Evolutionary conservation across 352 stramenopile species (phyloP).

Genomic region (Phytophthora sojae): DNA sequence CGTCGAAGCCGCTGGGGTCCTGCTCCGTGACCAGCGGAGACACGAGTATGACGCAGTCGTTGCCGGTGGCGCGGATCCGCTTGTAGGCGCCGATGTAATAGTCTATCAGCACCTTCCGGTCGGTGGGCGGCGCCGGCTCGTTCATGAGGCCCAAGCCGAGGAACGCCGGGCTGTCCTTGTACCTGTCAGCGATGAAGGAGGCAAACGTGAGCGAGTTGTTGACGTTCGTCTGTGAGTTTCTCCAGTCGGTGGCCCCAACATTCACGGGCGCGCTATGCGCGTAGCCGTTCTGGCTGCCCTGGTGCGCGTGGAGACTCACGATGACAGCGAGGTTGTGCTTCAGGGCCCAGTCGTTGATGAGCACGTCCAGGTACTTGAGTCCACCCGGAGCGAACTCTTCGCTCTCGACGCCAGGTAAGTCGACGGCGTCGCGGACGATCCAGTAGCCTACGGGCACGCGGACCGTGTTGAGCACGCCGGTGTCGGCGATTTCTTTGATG

Average conservation of each 20-base stretch:
- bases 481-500: constrained; percentile 1
- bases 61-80: constrained; percentile 34
- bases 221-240: constrained; percentile 20
- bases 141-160: constrained; percentile 65
- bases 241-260: constrained; percentile 29
- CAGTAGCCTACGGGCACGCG: constrained; percentile 40
- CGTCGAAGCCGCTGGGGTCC: constrained; percentile 6
- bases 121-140: constrained; percentile 38
- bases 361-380: constrained; percentile 55
- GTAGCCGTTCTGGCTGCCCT: constrained; percentile 55
- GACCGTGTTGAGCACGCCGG: constrained; percentile 8
- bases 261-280: constrained; percentile 51
- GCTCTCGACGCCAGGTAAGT: constrained; percentile 3
- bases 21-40: constrained; percentile 52
- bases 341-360: constrained; percentile 54
- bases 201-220: constrained; percentile 45
- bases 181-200: constrained; percentile 44
- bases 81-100: constrained; percentile 42
- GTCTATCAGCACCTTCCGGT: constrained; percentile 21
- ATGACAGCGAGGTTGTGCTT: constrained; percentile 60
- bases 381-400: constrained; percentile 22
- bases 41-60: constrained; percentile 19
- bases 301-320: constrained; percentile 42
- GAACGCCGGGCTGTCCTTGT: constrained; percentile 51
- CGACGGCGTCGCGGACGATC: constrained; percentile 36